Conservation (phyloP, 768 basidiomycete genomes). For the Leucosporidium scottii region DNA sequence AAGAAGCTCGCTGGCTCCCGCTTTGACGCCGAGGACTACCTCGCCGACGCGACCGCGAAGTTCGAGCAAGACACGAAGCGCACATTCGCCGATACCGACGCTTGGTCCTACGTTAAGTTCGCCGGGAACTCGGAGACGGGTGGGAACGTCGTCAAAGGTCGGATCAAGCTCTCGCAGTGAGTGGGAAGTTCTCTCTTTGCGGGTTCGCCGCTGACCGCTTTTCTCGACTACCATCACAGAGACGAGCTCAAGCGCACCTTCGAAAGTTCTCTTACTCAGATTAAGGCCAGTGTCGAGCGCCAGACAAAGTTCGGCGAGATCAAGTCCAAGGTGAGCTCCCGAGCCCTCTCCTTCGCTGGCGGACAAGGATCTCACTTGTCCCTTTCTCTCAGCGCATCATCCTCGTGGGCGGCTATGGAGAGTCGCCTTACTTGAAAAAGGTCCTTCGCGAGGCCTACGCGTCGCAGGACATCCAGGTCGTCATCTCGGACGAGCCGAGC, state of each 20-base stretch:
- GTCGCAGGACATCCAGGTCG: background rate
- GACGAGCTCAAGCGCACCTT: conserved; percentile 8
- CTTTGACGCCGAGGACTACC: background rate
- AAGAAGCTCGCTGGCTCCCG: background rate
- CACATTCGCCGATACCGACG: background rate
- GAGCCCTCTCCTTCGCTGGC: background rate
- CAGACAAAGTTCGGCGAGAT: background rate
- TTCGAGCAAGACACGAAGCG: background rate
- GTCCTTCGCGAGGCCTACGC: conserved; percentile 5
- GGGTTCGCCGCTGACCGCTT: no score
- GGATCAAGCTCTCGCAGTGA: background rate
- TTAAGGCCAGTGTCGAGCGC: background rate
- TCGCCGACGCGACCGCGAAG: background rate
- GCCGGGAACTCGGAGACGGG: background rate
- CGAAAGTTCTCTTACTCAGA: background rate
- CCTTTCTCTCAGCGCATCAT: conserved; percentile 10
- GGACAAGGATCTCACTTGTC: background rate
- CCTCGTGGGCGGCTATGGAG: conserved; percentile 24
- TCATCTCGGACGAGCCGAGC: conserved; percentile 7
- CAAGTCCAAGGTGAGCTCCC: background rate
- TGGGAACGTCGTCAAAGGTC: background rate
- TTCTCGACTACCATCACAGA: background rate
- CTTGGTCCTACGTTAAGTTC: background rate
- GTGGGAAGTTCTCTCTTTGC: background rate
- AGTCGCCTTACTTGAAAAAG: conserved; percentile 19